Evolutionary conservation across 805 yeast genomes (phyloP).

Genomic region (Kodamaea hsintzibuensis): DNA sequence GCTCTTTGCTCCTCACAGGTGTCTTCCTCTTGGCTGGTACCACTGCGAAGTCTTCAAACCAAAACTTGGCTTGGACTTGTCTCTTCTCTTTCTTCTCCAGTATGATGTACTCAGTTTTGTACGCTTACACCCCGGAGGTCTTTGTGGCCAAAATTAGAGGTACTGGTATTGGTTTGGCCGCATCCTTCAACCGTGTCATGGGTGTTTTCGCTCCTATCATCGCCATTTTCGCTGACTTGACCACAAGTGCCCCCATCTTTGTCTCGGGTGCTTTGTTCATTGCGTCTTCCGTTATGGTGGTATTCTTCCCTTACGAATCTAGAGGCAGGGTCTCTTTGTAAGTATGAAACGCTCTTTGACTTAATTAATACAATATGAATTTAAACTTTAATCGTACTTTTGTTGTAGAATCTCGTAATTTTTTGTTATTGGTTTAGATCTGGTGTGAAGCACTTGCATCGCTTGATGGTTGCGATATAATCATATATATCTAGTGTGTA

Average conservation of each 20-base stretch:
- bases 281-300: slow-evolving; percentile 36
- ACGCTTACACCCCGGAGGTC: slow-evolving; percentile 68
- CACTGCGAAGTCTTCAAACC: slow-evolving; percentile 53
- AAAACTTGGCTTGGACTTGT: slow-evolving; percentile 51
- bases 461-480: too few relatives aligned
- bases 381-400: background rate
- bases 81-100: slow-evolving; percentile 48
- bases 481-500: too few relatives aligned
- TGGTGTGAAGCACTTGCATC: too few relatives aligned
- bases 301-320: slow-evolving; percentile 53
- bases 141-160: slow-evolving; percentile 51
- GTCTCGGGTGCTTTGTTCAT: slow-evolving; percentile 60
- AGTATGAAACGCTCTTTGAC: background rate
- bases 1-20: slow-evolving; percentile 55
- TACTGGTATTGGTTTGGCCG: slow-evolving; percentile 60
- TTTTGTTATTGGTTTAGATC: too few relatives aligned
- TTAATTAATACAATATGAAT: background rate
- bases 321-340: slow-evolving; percentile 21
- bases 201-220: slow-evolving; percentile 62
- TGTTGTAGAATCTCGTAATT: too few relatives aligned
- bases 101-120: slow-evolving; percentile 57
- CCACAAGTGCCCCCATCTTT: slow-evolving; percentile 61
- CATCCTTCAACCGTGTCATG: slow-evolving; percentile 53
- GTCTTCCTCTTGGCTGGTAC: slow-evolving; percentile 64
- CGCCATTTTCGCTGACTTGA: slow-evolving; percentile 48